Base-by-base conservation (phyloP, 2,329 filamentous ascomycete species). In the Emydomyces testavorans region DNA sequence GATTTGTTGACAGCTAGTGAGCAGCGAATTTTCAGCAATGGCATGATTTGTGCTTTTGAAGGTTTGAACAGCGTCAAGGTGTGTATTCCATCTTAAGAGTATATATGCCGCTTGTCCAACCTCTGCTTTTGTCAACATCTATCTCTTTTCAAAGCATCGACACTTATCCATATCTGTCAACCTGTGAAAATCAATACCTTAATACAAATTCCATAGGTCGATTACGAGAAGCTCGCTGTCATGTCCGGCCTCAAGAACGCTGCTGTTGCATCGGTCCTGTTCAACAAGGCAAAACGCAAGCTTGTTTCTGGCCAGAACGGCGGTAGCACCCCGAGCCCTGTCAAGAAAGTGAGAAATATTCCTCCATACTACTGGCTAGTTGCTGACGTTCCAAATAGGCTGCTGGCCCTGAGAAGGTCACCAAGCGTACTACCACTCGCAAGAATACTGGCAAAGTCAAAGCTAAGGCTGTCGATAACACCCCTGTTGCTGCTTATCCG, bases 211-310 rank as follows among this genome's bases (percentile, higher is more conserved):
- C 10, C 16, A 37, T 49, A 69, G 66, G 50, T 69, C 21, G 66
- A 72, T 55, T 65, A 60, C 50, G 56, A 60, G 0, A 65, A 60
- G 20, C 53, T 71, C 7, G 66, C 68, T 18, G 47, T 53, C 8
- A 57, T 54, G 24, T 59, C 58, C 10, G 61, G 62, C 16, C 64
- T 66, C 51, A 67, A 65, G 50, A 68, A 64, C 45, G 53, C 51
- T 1, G 48, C 49, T 6, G 62, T 64, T 1, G 68, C 67, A 2
- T 56, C 53, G 11, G 58, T 62, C n/a, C 51, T 60, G 13, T 71
- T 64, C 52, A 53, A 56, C 29, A 58, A 57, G 8, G 58, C 65
- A 8, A 68, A 61, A 48, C 64, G 63, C 50, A 70, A 67, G 53
- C 48, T 71, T 36, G 13, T 56, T 4, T 52, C 53, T 0, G 15